Evolutionary conservation across 306 rosid genomes (phyloP).

Genomic region (Carpinus fangiana): DNA sequence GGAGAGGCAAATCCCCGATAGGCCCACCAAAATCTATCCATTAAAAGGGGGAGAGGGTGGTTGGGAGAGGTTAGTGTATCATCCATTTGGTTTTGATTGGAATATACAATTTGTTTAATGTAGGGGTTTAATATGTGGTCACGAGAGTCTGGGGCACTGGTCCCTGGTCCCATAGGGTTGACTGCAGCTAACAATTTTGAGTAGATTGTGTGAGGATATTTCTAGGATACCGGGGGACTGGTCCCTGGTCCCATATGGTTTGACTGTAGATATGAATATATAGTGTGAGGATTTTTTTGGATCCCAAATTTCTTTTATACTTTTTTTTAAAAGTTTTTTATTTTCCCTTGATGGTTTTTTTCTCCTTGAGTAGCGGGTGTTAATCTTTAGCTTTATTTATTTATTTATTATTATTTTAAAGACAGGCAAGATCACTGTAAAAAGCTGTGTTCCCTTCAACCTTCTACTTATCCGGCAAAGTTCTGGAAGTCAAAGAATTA

Average conservation of each 20-base stretch:
- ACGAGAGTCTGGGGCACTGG: too few relatives aligned
- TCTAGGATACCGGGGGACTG: not conserved
- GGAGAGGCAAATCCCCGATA: not conserved
- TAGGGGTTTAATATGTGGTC: too few relatives aligned
- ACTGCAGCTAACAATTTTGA: too few relatives aligned
- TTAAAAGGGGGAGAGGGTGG: too few relatives aligned
- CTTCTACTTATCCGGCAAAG: not conserved
- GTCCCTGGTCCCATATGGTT: not conserved
- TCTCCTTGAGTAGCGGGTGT: not conserved
- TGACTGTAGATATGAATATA: not conserved
- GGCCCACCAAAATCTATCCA: too few relatives aligned
- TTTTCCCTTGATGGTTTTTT: not conserved
- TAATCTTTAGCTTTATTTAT: not conserved
- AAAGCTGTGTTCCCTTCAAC: not conserved
- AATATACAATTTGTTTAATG: too few relatives aligned
- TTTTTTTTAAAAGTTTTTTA: not conserved
- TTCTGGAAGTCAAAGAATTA: not conserved
- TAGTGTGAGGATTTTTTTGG: not conserved
- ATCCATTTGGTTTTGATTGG: too few relatives aligned
- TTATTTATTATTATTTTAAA: not conserved
- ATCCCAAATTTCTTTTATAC: not conserved
- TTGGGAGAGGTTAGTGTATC: too few relatives aligned
- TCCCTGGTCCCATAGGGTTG: too few relatives aligned
- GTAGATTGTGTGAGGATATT: too few relatives aligned
- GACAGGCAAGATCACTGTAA: not conserved